A percentile compares a stretch with the other conserved stretches of the same genome.
Evolutionary conservation across 2,329 filamentous ascomycete genomes (phyloP).

Genomic region (Neophaeococcomyces mojaviensis): DNA sequence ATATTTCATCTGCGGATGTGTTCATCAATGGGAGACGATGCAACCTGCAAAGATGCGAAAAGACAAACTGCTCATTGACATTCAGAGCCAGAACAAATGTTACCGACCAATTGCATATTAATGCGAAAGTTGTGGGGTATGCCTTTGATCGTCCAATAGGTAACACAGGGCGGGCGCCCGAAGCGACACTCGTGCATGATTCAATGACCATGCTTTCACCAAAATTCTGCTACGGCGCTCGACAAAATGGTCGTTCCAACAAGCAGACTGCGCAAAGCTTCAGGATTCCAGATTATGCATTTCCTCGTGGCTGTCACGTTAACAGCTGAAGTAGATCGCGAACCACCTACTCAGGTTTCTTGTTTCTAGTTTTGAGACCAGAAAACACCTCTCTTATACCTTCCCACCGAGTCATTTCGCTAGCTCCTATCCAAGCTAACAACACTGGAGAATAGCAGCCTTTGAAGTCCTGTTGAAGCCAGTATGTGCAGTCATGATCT

Average conservation of each 20-base stretch:
- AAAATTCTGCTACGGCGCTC: slow-evolving; percentile 38
- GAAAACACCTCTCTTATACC: no score
- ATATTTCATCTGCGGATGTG: slow-evolving; percentile 41
- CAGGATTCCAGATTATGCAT: no score
- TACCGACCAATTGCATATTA: slow-evolving; percentile 45
- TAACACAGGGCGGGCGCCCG: slow-evolving; percentile 43
- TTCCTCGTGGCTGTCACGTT: no score
- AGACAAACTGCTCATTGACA: slow-evolving; percentile 41
- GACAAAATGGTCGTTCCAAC: slow-evolving; percentile 46
- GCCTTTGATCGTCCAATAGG: slow-evolving; percentile 43
- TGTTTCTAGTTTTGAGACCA: no score
- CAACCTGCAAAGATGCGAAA: slow-evolving; percentile 41
- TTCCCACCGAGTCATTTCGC: no score
- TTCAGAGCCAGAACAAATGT: slow-evolving; percentile 41
- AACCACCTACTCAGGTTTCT: no score
- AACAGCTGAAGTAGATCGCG: no score
- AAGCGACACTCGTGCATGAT: slow-evolving; percentile 36
- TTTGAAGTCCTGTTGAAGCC: no score
- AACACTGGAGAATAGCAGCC: no score
- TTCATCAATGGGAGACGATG: slow-evolving; percentile 41
- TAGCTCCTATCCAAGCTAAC: no score
- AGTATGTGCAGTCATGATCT: no score
- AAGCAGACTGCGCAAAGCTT: slow-evolving; percentile 28
- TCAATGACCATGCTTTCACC: slow-evolving; percentile 38
- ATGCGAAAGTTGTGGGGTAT: slow-evolving; percentile 40